Conservation (phyloP, 2,329 filamentous ascomycete genomes). For the Zelopaecilomyces penicillatus region DNA sequence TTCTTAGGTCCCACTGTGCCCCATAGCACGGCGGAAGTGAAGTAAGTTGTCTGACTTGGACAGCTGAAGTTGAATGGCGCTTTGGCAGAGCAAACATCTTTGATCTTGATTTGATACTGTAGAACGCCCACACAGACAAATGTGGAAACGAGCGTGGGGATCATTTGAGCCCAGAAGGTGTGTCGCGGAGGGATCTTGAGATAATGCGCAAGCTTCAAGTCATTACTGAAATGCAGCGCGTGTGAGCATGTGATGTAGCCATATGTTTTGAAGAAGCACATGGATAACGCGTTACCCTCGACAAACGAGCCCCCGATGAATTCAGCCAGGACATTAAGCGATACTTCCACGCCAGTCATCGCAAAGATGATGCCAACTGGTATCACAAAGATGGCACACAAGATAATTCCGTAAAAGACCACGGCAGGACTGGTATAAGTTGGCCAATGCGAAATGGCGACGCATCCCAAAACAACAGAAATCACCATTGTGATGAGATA, state of each 20-base stretch:
- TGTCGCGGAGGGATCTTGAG: constrained; percentile 40
- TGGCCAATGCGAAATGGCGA: constrained; percentile 27
- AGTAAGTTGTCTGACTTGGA: constrained; percentile 7
- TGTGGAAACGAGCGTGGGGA: constrained; percentile 34
- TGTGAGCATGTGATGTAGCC: constrained; percentile 33
- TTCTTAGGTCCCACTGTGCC: constrained; percentile 29
- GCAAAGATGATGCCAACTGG: constrained; percentile 35
- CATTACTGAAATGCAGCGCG: constrained; percentile 35
- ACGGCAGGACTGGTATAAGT: constrained; percentile 33
- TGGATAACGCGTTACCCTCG: constrained; percentile 16
- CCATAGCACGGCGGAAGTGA: constrained; percentile 31
- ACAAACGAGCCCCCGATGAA: constrained; percentile 26
- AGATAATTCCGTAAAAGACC: constrained; percentile 31
- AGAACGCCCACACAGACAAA: constrained; percentile 8
- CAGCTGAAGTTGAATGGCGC: constrained; percentile 6
- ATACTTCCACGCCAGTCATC: constrained; percentile 35
- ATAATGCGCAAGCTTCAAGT: constrained; percentile 44
- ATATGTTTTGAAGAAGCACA: constrained; percentile 17
- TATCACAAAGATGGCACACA: constrained; percentile 33
- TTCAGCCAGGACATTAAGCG: constrained; percentile 33
- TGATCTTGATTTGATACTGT: constrained; percentile 20
- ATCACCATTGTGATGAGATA: constrained; percentile 31
- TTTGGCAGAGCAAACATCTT: constrained; percentile 26
- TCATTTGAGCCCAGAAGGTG: constrained; percentile 39
- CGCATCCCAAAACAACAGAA: constrained; percentile 19